Evolutionary conservation across 192 early-diverging fungal genomes (phyloP).

Genomic region (Dissophora globulifera): DNA sequence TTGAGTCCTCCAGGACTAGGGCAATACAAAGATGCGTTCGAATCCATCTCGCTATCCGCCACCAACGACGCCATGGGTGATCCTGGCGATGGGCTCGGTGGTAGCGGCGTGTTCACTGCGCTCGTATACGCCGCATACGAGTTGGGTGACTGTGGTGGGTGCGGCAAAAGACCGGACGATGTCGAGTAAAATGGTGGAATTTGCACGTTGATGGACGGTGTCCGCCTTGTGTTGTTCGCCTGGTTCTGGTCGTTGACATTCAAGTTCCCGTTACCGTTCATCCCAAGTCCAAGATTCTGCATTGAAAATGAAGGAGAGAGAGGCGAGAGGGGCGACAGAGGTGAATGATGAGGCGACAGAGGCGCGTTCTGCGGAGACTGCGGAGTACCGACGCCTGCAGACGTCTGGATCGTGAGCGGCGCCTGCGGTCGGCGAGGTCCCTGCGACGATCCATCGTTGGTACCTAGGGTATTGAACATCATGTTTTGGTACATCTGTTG

Average conservation of each 20-base stretch:
- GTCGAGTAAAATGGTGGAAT: slow-evolving; percentile 41
- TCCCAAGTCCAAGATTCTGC: slow-evolving; percentile 47
- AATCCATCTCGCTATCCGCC: slow-evolving; percentile 60
- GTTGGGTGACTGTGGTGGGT: slow-evolving; percentile 55
- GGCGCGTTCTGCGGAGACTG: slow-evolving; percentile 48
- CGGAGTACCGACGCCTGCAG: slow-evolving; percentile 30
- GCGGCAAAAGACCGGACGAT: slow-evolving; percentile 25
- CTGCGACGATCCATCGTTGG: slow-evolving; percentile 18
- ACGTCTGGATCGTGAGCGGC: slow-evolving; percentile 55
- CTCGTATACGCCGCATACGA: slow-evolving; percentile 58
- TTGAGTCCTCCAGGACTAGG: slow-evolving; percentile 53
- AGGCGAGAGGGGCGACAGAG: slow-evolving; percentile 35
- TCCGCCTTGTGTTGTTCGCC: slow-evolving; percentile 13
- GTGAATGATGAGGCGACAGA: slow-evolving; percentile 44
- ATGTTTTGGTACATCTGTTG: slow-evolving; percentile 50
- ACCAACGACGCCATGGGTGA: slow-evolving; percentile 55
- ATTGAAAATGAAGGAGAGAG: slow-evolving; percentile 36
- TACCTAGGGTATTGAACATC: slow-evolving; percentile 33
- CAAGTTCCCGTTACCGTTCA: slow-evolving; percentile 22
- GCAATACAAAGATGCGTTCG: slow-evolving; percentile 51
- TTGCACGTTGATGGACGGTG: slow-evolving; percentile 48
- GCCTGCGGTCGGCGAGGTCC: slow-evolving; percentile 41
- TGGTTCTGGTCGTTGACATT: slow-evolving; percentile 21
- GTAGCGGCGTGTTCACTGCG: slow-evolving; percentile 65
- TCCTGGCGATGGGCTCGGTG: slow-evolving; percentile 61